Evolutionary conservation across 1,284 basidiomycete species (phyloP).

Genomic region (Ganoderma leucocontextum): DNA sequence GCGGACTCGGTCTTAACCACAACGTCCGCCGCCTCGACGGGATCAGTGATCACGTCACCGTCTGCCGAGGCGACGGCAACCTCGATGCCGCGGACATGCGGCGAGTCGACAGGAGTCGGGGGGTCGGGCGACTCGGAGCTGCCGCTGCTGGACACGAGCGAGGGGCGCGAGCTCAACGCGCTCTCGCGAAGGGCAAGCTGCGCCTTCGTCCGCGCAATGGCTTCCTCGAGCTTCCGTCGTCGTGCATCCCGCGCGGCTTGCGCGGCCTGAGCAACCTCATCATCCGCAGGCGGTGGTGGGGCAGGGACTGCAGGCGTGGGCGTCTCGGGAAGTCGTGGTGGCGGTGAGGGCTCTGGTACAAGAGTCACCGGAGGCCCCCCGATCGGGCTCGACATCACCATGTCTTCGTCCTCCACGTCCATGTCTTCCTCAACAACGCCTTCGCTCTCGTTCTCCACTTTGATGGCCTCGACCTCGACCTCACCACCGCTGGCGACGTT

Average conservation of each 20-base stretch:
- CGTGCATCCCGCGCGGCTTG: conserved; percentile 8
- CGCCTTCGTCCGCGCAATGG: conserved; percentile 20
- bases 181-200: conserved; percentile 10
- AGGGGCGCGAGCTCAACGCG: conserved; percentile 13
- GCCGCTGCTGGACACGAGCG: conserved; percentile 17
- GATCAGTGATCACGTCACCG: neutral
- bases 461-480: conserved; percentile 5
- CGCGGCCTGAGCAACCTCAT: neutral
- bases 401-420: conserved; percentile 25
- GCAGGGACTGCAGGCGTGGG: neutral
- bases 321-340: neutral
- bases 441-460: conserved; percentile 7
- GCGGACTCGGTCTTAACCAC: conserved; percentile 14
- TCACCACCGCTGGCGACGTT: neutral
- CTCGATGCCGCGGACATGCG: neutral
- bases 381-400: conserved; percentile 22
- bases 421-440: conserved; percentile 13
- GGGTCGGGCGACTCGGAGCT: conserved; percentile 30
- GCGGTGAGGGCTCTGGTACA: neutral
- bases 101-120: conserved; percentile 18
- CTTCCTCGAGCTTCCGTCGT: conserved; percentile 12
- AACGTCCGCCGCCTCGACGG: conserved; percentile 4
- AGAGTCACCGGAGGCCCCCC: neutral
- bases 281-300: neutral
- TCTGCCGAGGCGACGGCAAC: conserved; percentile 1